Evolutionary conservation across 306 rosid genomes (phyloP), one percentile per base, ranked within the genome.

Genomic region (Herpetospermum pedunculosum): DNA sequence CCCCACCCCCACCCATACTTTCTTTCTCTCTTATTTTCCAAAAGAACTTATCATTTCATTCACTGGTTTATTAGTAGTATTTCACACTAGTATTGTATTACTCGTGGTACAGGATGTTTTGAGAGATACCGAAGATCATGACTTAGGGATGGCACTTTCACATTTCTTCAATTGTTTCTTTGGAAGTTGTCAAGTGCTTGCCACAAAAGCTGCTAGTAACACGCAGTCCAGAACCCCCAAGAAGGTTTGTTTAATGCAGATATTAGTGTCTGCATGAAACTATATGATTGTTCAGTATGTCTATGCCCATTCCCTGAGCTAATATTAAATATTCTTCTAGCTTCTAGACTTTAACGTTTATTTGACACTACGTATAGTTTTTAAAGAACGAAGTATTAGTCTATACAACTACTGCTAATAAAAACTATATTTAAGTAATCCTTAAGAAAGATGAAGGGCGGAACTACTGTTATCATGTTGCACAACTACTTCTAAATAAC

Each of bases 101-200:
- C 59, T 41, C 57, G 32, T 72, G 40, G 16, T 47, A 79, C 86
- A 95, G 99, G 97, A 91, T 82, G 85, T 86, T 54, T 79, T 95
- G 78, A 89, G 99, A 82, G 96, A 89, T 38, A 89, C 90, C 0
- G 92, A 95, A 75, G 99, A 95, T 79, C 96, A 91, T 82, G 99
- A 95, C 83, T 77, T 89, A 73, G 96, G 96, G 52, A 84, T 89
- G 0, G 89, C 96, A 34, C 74, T 91, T 23, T 79, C 90, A 63
- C 99, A 95, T 84, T 89, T 88, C 84, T 85, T 95, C 80, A 95
- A 95, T 83, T 91, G 97, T 83, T 80, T 91, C 41, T 91, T 95
- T 37, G 99, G 97, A 87, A 91, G 76, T 80, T 85, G 83, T 79
- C 96, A 87, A 74, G 90, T 87, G 72, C 72, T 78, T 77, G 85